These are phyloP conservation scores for Cladosporium sp. DNA, from an alignment of 2,329 filamentous ascomycete genomes.

Conservation along the genomic window DNA sequence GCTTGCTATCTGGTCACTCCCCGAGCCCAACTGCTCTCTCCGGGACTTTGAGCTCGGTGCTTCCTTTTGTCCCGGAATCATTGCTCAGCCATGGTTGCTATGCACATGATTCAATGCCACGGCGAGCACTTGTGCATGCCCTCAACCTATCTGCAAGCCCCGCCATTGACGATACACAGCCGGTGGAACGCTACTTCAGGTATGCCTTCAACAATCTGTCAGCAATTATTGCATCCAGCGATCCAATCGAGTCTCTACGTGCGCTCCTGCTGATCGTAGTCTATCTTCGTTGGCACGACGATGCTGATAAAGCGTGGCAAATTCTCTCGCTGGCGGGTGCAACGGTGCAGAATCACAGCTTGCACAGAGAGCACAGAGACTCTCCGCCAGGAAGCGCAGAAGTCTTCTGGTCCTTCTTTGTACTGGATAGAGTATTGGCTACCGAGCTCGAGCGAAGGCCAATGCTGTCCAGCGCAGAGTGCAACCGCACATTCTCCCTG, in stretches of 20 bases:
- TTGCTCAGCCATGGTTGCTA: too few relatives aligned
- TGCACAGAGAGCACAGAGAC: neutral
- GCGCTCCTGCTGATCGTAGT: conserved; percentile 1
- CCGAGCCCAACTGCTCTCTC: neutral
- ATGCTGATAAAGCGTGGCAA: conserved; percentile 3
- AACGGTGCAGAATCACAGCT: neutral
- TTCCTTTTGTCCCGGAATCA: neutral
- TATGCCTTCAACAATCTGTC: neutral
- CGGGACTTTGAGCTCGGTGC: neutral
- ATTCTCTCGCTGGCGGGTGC: neutral
- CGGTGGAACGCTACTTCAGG: neutral
- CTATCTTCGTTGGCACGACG: conserved; percentile 1
- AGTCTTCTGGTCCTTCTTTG: conserved; percentile 1
- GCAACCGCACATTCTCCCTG: neutral
- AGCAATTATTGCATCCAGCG: neutral
- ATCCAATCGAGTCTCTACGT: neutral
- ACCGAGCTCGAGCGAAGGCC: conserved; percentile 1
- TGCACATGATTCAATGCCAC: neutral
- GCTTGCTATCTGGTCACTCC: neutral
- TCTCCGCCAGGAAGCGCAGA: neutral
- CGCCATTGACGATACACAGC: neutral
- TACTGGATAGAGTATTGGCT: conserved; percentile 1
- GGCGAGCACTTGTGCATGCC: neutral
- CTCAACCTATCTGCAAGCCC: neutral
- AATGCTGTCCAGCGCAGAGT: neutral